These are phyloP conservation scores for Penicillium corylophilum DNA, from an alignment of 2,329 filamentous ascomycete genomes.

Conservation along the genomic window DNA sequence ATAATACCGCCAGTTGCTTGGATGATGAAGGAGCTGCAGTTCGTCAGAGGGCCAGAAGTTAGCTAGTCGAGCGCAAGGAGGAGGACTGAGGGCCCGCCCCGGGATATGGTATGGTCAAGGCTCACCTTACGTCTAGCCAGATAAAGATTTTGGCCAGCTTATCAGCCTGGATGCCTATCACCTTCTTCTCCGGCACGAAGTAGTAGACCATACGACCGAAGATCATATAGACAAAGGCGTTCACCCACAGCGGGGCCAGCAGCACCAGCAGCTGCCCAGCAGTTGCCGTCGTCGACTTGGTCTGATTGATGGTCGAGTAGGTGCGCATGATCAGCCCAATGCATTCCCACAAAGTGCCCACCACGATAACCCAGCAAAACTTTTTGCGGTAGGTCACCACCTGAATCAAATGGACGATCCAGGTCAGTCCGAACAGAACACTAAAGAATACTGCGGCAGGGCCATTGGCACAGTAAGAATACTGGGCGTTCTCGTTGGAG, in stretches of 20 bases:
- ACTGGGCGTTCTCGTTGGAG: conserved; percentile 2
- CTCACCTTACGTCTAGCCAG: conserved; percentile 6
- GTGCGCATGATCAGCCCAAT: conserved; percentile 1
- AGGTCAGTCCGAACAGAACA: conserved; percentile 3
- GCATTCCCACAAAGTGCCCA: neutral
- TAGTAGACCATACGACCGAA: conserved; percentile 6
- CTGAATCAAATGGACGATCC: neutral
- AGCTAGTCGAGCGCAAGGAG: neutral
- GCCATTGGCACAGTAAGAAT: neutral
- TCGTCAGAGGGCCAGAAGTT: neutral
- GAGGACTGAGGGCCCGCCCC: neutral
- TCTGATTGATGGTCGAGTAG: neutral
- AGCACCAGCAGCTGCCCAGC: conserved; percentile 1
- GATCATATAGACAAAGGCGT: conserved; percentile 7
- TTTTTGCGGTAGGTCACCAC: conserved; percentile 2
- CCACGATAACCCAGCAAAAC: conserved; percentile 4
- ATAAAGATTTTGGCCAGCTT: conserved; percentile 2
- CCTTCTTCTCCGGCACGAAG: conserved; percentile 4
- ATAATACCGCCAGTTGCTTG: conserved; percentile 6
- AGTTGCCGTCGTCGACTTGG: neutral
- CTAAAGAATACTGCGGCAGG: conserved; percentile 2
- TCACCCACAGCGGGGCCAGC: conserved; percentile 4
- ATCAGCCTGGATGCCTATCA: conserved; percentile 1
- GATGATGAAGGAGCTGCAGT: conserved; percentile 4
- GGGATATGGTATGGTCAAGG: neutral